Evolutionary conservation across 2,329 filamentous ascomycete genomes (phyloP).

Genomic region (Cordyceps farinosa): DNA sequence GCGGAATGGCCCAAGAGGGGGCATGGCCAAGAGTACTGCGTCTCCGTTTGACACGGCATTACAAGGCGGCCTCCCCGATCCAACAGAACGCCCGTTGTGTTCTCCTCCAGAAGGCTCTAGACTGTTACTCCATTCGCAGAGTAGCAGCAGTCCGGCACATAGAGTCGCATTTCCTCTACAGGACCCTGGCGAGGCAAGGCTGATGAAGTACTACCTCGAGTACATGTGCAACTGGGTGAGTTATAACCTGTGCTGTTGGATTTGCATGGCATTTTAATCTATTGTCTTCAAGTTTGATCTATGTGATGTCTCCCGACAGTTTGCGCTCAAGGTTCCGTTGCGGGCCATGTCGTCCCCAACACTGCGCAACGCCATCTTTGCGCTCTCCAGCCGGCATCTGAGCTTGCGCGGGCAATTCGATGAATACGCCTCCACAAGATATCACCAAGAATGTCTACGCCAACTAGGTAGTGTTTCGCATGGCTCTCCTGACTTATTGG

Average conservation of each 20-base stretch:
- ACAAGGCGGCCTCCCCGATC: background rate
- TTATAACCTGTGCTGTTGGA: constrained; percentile 6
- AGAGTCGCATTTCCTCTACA: background rate
- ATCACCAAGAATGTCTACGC: constrained; percentile 38
- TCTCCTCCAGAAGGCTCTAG: background rate
- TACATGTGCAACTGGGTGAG: background rate
- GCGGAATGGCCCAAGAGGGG: background rate
- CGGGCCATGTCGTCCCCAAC: constrained; percentile 48
- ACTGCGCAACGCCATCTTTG: constrained; percentile 55
- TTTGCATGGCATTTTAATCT: too few species aligned
- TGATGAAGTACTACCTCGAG: background rate
- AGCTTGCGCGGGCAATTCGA: constrained; percentile 43
- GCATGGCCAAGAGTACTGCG: background rate
- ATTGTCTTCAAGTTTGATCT: background rate
- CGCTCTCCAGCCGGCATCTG: constrained; percentile 52
- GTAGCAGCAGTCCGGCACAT: background rate
- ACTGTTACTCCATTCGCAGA: background rate
- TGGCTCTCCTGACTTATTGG: background rate
- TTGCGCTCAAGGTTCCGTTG: constrained; percentile 10
- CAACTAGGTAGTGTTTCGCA: background rate
- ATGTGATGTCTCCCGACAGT: background rate
- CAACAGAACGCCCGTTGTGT: background rate
- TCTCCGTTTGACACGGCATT: background rate
- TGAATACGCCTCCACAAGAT: constrained; percentile 46
- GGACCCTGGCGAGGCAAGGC: background rate